Base-by-base conservation (phyloP, 169 alveolate species). In the Cryptosporidium meleagridis region DNA sequence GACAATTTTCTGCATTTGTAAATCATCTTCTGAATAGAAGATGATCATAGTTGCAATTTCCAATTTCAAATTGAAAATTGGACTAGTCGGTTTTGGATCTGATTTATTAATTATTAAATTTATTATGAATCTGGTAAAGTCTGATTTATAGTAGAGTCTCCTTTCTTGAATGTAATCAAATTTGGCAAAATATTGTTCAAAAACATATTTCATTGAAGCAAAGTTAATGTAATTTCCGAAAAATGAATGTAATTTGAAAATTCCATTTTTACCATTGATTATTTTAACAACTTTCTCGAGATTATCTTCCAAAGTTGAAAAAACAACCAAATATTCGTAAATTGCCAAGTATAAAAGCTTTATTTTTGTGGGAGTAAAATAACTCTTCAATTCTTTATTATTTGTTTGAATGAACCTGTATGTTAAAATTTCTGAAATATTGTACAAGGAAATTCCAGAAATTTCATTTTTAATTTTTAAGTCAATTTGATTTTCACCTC, bases 301-400 rank as follows among this genome's bases (percentile, higher is more conserved):
- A 21, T 73, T 41, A 1, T n/a, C 23, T 14, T 73, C 86, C 16
- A 73, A 48, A 18, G 86, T 58, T 10, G 86, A 73, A 73, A 55
- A 55, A 16, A 73, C 9, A 73, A 53, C 18, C 16, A 73, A 39
- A 41, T 23, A 73, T 23, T 73, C 72, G 33, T 53, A 21, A 9
- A 73, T 52, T 55, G 86, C 86, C 12, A 33, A 53, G 18, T 37
- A 26, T 71, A 73, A 18, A 31, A 53, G 14, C 37, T 41, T 73
- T 33, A 18, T 73, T 21, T 73, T 33, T 53, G 52, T 23, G 5
- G 41, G 58, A 51, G 86, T 55, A 31, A 73, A 31, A 41, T 73
- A 9, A 23, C 4, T 39, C 55, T 59, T 31, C 21, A 73, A 2
- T 33, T 37, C 21, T n/a, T 33, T 41, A 10, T 55, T 53, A 35